These are phyloP conservation scores for Fusarium citri DNA, from an alignment of 2,329 filamentous ascomycete genomes.

Conservation along the genomic window DNA sequence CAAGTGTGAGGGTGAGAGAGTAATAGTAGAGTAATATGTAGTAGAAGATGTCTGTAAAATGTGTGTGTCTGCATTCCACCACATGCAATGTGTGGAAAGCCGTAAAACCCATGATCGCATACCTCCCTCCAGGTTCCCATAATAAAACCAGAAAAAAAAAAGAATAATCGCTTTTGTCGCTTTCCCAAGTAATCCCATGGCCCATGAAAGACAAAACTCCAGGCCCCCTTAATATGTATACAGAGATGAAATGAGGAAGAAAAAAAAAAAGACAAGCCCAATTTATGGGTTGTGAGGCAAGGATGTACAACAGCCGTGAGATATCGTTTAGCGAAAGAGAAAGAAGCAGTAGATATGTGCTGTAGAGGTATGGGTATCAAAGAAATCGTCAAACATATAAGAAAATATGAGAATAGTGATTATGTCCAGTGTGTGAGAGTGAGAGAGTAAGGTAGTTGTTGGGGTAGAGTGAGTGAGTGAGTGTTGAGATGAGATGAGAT, in stretches of 20 bases:
- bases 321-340: constrained; percentile 22
- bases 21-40: constrained; percentile 30
- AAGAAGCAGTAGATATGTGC: constrained; percentile 28
- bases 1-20: background rate
- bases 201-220: constrained; percentile 31
- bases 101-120: constrained; percentile 33
- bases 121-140: constrained; percentile 14
- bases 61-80: constrained; percentile 7
- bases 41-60: background rate
- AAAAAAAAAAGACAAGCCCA: constrained; percentile 24
- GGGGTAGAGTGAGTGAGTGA: background rate
- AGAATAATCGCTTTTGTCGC: constrained; percentile 35
- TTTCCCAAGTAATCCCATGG: constrained; percentile 26
- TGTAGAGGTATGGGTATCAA: constrained; percentile 41
- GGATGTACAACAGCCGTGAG: constrained; percentile 26
- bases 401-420: constrained; percentile 10
- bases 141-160: constrained; percentile 7
- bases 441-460: background rate
- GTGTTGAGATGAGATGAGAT: background rate
- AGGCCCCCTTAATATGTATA: constrained; percentile 15
- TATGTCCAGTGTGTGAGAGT: constrained; percentile 1
- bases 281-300: constrained; percentile 1
- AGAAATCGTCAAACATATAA: constrained; percentile 38
- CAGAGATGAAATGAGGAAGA: constrained; percentile 7
- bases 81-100: constrained; percentile 9